Conservation (phyloP, 306 rosid species). For the Medicago lupulina region DNA sequence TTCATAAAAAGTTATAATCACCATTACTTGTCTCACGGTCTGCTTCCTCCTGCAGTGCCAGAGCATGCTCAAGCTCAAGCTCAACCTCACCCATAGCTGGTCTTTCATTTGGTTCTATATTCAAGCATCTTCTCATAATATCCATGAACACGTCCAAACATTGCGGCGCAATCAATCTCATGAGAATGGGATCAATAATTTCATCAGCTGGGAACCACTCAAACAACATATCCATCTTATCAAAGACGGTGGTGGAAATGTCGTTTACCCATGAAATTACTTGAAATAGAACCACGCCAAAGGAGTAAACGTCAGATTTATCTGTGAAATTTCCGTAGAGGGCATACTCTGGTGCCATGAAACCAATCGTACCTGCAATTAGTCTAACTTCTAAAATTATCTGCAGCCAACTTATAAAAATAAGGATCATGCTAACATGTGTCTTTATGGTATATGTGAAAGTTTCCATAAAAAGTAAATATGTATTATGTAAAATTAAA, state of each 20-base stretch:
- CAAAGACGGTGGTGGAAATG: neutral
- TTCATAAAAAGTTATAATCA: neutral
- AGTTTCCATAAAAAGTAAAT: too few relatives aligned
- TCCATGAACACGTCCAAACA: slow-evolving; percentile 12
- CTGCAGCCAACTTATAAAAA: neutral
- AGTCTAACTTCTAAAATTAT: slow-evolving; percentile 22
- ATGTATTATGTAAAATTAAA: too few relatives aligned
- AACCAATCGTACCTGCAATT: neutral
- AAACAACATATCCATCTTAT: too few relatives aligned
- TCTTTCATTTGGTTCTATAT: neutral
- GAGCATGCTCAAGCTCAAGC: neutral
- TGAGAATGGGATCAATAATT: slow-evolving; percentile 35
- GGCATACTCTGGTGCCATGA: neutral
- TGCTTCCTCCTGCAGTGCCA: slow-evolving; percentile 11
- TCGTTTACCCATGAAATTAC: neutral
- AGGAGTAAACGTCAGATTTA: slow-evolving; percentile 51
- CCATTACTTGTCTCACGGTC: neutral
- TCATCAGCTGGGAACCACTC: neutral
- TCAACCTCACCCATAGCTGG: neutral
- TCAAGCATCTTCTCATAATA: slow-evolving; percentile 37
- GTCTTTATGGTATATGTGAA: too few relatives aligned
- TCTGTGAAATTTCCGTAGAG: neutral
- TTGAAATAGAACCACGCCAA: slow-evolving; percentile 52
- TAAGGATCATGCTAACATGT: too few relatives aligned
- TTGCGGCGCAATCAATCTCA: slow-evolving; percentile 30